Evolutionary conservation across 2,329 filamentous ascomycete species (phyloP).

Genomic region (Clarireedia monteithiana): DNA sequence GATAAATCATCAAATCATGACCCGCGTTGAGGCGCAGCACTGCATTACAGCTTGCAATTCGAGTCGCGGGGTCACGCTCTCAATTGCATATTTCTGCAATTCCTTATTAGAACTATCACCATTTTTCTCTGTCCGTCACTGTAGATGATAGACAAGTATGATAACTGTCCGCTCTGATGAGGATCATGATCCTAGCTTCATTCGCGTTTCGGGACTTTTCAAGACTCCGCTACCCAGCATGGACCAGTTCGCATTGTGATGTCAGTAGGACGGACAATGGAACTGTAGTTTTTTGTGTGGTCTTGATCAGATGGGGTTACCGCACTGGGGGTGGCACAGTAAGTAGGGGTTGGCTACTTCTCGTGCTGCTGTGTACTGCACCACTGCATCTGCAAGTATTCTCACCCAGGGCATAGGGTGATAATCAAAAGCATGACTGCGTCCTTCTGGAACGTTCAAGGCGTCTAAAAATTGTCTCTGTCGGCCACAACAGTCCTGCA

Average conservation of each 20-base stretch:
- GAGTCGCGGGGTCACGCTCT: constrained; percentile 3
- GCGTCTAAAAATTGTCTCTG: background rate
- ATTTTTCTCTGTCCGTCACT: background rate
- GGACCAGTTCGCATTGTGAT: background rate
- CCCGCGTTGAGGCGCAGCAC: constrained; percentile 2
- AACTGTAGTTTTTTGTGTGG: background rate
- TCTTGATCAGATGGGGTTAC: constrained; percentile 2
- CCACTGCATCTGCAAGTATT: no score
- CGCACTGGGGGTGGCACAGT: constrained; percentile 1
- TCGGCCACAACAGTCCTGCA: background rate
- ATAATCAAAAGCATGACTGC: background rate
- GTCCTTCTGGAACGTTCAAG: constrained; percentile 7
- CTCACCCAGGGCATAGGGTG: no score
- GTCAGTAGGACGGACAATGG: background rate
- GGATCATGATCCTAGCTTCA: background rate
- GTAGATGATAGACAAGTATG: background rate
- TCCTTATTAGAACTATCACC: background rate
- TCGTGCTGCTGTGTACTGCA: background rate
- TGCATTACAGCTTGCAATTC: background rate
- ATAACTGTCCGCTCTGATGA: background rate
- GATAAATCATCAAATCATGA: background rate
- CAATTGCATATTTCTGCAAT: constrained; percentile 3
- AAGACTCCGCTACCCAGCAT: no score
- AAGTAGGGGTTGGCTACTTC: background rate
- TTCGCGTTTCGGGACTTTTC: background rate